These are phyloP conservation scores for Coriolopsis trogii DNA, from an alignment of 1,284 basidiomycete genomes.

Conservation along the genomic window DNA sequence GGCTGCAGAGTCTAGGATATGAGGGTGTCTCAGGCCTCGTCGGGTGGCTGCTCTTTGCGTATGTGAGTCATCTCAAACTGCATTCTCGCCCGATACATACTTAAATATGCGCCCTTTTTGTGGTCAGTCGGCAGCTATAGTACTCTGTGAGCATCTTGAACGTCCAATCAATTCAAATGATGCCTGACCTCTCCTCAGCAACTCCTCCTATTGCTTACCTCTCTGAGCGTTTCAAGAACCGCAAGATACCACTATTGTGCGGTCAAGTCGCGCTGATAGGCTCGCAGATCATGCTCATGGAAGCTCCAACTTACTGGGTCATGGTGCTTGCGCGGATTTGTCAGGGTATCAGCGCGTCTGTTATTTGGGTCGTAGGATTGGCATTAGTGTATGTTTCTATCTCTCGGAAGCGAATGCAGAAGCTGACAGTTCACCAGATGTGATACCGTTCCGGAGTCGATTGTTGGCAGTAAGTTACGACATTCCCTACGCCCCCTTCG, in stretches of 20 bases:
- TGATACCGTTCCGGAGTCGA: slow-evolving; percentile 63
- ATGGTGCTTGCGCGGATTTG: slow-evolving; percentile 74
- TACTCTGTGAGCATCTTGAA: slow-evolving; percentile 31
- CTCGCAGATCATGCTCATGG: slow-evolving; percentile 76
- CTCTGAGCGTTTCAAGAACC: slow-evolving; percentile 61
- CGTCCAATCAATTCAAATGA: neutral
- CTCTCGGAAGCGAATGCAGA: no score
- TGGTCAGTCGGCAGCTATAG: slow-evolving; percentile 40
- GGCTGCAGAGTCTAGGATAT: slow-evolving; percentile 60
- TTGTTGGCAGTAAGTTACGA: slow-evolving; percentile 60
- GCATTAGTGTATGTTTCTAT: slow-evolving; percentile 60
- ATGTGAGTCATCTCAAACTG: slow-evolving; percentile 41
- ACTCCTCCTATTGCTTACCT: slow-evolving; percentile 72
- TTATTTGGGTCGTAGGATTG: slow-evolving; percentile 77
- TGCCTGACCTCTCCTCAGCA: slow-evolving; percentile 39
- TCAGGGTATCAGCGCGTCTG: slow-evolving; percentile 74
- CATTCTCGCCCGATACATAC: neutral
- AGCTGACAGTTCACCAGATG: slow-evolving; percentile 45
- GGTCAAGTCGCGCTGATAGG: slow-evolving; percentile 61
- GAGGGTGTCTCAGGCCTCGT: slow-evolving; percentile 55
- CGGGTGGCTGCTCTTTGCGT: slow-evolving; percentile 71
- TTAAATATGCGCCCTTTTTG: neutral
- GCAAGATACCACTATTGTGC: slow-evolving; percentile 60
- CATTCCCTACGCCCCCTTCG: no score
- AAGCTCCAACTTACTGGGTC: slow-evolving; percentile 67